Conservation (phyloP, 2,329 filamentous ascomycete genomes). For the Sarocladiaceae sp. region DNA sequence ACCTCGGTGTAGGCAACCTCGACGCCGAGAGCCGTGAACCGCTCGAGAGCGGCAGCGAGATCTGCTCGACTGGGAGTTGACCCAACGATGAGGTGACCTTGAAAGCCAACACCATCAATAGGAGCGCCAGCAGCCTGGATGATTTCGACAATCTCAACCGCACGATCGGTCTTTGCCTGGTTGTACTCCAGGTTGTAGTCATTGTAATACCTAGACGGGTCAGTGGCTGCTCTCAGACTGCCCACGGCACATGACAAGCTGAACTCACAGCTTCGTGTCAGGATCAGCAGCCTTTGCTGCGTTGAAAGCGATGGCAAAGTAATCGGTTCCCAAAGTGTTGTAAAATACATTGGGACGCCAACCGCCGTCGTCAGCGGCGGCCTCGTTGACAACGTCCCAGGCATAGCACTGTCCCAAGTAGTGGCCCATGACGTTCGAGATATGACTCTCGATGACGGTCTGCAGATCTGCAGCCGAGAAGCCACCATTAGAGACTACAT, state of each 20-base stretch:
- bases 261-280: conserved; percentile 48
- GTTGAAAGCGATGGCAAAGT: conserved; percentile 54
- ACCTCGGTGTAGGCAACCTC: conserved; percentile 61
- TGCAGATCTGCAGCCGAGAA: conserved; percentile 5
- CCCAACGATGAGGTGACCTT: conserved; percentile 57
- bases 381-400: conserved; percentile 55
- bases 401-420: conserved; percentile 41
- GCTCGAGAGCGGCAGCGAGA: conserved; percentile 40
- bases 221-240: too few relatives aligned
- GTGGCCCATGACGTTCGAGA: conserved; percentile 39
- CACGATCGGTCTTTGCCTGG: conserved; percentile 40
- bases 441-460: conserved; percentile 45
- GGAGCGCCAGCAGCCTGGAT: conserved; percentile 44
- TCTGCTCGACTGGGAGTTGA: conserved; percentile 39
- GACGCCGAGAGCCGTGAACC: conserved; percentile 46
- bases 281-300: conserved; percentile 51
- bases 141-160: conserved; percentile 39
- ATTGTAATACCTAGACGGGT: conserved; percentile 35
- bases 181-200: conserved; percentile 58
- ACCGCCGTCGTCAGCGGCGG: conserved; percentile 52
- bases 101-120: conserved; percentile 60
- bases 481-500: conserved; percentile 18
- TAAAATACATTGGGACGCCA: conserved; percentile 51
- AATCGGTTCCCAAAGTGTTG: conserved; percentile 50
- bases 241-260: too few relatives aligned